These are phyloP conservation scores for Debaryomyces robertsiae DNA, from an alignment of 1,139 yeast genomes.

Conservation along the genomic window DNA sequence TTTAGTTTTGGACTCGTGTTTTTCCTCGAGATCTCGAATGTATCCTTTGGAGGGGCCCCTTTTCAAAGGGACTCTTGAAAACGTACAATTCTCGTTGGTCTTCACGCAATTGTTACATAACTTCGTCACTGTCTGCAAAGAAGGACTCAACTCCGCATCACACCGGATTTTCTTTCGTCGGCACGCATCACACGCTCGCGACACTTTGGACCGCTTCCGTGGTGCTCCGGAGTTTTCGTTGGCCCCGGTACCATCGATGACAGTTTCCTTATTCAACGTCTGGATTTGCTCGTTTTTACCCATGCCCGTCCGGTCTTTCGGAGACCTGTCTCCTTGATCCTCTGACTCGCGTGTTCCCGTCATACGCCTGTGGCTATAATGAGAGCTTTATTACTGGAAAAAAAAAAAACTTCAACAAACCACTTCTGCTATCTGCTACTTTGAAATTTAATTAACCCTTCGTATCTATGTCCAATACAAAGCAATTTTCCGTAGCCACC, in stretches of 20 bases:
- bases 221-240: slow-evolving; percentile 11
- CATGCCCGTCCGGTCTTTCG: slow-evolving; percentile 1
- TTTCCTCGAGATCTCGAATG: slow-evolving; percentile 46
- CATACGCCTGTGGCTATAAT: neutral
- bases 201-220: slow-evolving; percentile 64
- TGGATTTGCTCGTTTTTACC: neutral
- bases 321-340: slow-evolving; percentile 4
- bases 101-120: slow-evolving; percentile 60
- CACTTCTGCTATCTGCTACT: too few relatives aligned
- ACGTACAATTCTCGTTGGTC: slow-evolving; percentile 57
- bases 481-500: too few relatives aligned
- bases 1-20: slow-evolving; percentile 20
- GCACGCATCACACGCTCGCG: slow-evolving; percentile 71
- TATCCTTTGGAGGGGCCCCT: slow-evolving; percentile 80
- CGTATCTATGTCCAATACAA: too few relatives aligned
- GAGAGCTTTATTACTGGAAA: neutral
- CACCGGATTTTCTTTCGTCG: slow-evolving; percentile 65
- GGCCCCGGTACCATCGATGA: neutral
- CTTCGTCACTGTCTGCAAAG: slow-evolving; percentile 47
- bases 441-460: too few relatives aligned
- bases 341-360: neutral
- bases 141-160: slow-evolving; percentile 53
- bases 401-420: slow-evolving; percentile 1
- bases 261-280: neutral
- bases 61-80: slow-evolving; percentile 69